These are phyloP conservation scores for Phtheirospermum japonicum DNA, from an alignment of 257 asterid genomes.

Conservation along the genomic window DNA sequence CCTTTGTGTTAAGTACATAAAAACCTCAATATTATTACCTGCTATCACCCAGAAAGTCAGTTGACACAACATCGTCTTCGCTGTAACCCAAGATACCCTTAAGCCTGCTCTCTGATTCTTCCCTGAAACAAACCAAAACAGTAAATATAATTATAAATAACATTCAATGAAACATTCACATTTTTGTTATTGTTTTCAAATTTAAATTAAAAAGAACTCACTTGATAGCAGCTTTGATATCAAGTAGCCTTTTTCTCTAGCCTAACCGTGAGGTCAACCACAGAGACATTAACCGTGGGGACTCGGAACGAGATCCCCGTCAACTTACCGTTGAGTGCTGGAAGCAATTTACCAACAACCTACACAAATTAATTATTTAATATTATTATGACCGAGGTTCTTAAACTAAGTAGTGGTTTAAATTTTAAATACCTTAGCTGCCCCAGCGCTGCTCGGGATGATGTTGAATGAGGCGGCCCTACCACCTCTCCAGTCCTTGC, in stretches of 20 bases:
- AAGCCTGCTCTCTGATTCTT: too few species aligned
- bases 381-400: too few species aligned
- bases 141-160: background rate
- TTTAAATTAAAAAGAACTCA: constrained; percentile 24
- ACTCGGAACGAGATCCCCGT: constrained; percentile 70
- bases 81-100: too few species aligned
- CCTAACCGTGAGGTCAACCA: constrained; percentile 62
- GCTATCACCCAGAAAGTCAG: too few species aligned
- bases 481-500: too few species aligned
- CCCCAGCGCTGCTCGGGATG: constrained; percentile 61
- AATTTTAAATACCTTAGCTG: constrained; percentile 43
- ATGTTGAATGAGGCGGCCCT: too few species aligned
- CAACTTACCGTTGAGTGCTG: constrained; percentile 55
- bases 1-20: too few species aligned
- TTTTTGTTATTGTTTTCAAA: too few species aligned
- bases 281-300: constrained; percentile 66
- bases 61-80: too few species aligned
- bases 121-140: constrained; percentile 28
- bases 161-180: too few species aligned
- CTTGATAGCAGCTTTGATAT: constrained; percentile 65
- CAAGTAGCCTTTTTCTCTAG: constrained; percentile 59
- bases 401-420: too few species aligned
- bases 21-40: too few species aligned
- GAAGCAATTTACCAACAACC: constrained; percentile 74
- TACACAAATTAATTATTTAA: constrained; percentile 13